Evolutionary conservation across 2,329 filamentous ascomycete species (phyloP), one percentile per base, ranked within the genome.

Genomic region (Zasmidium cellare): DNA sequence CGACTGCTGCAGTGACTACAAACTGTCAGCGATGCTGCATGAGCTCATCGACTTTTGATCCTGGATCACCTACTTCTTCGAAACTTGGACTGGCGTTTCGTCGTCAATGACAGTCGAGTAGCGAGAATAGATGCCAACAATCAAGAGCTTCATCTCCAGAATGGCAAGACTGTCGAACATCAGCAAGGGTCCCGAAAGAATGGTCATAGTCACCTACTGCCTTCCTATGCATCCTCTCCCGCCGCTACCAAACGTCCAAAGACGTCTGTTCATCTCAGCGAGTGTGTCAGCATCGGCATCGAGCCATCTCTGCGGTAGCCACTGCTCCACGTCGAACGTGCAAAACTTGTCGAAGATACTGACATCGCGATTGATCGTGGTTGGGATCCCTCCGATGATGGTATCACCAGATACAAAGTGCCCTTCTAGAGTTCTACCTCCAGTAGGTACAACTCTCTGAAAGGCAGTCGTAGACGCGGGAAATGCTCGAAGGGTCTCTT

Each of bases 141-240:
- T 9, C 16, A 51, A 31, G 16, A 41, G 18, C 28, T 51, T 38
- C 49, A 51, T 51, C 49, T 51, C 49, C 3, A 51, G 25, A 9
- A 51, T 51, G 6, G 49, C 49, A 16, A 51, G 28, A 41, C 45
- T 41, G 14, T 18, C 3, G 3, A 41, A 41, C 35, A n/a, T 41
- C 35, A 41, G 35, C 11, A n/a, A 22, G 18, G 5, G 9, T 47
- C 45, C 9, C 5, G 7, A 22, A 3, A 22, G 16, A 18, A 24
- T 47, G 5, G 25, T 6, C 25, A 22, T 20, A 18, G 11, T 18
- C 12, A 41, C 35, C 6, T 22, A 47, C 45, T 41, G 28, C 20
- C 19, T 51, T 6, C 49, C 49, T 31, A 51, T 51, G 18, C 49
- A 51, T 16, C 49, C 49, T 24, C 49, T 51, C 18, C 49, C 49